Evolutionary conservation across 1,139 yeast species (phyloP).

Genomic region (Candida buenavistaensis): DNA sequence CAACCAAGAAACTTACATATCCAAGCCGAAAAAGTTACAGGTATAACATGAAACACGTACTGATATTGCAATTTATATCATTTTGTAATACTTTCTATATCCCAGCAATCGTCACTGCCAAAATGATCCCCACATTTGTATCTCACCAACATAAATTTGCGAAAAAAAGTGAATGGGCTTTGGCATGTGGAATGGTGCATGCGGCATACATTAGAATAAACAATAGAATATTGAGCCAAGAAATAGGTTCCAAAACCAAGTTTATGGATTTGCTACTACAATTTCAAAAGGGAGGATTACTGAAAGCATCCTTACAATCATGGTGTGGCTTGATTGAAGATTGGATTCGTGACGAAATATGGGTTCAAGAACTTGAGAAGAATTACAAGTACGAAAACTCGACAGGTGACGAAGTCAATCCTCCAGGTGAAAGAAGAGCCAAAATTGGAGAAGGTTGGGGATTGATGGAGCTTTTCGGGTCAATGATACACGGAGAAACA

Average conservation of each 20-base stretch:
- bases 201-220: constrained; percentile 59
- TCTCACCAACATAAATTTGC: constrained; percentile 51
- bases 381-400: constrained; percentile 33
- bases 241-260: constrained; percentile 49
- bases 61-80: constrained; percentile 53
- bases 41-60: constrained; percentile 28
- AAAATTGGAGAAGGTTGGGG: constrained; percentile 36
- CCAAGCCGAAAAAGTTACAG: constrained; percentile 15
- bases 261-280: constrained; percentile 51
- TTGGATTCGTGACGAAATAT: constrained; percentile 52
- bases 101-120: constrained; percentile 52
- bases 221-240: constrained; percentile 41
- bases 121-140: constrained; percentile 51
- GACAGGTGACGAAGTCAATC: constrained; percentile 20
- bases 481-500: constrained; percentile 37
- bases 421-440: constrained; percentile 26
- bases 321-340: constrained; percentile 56
- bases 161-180: constrained; percentile 62
- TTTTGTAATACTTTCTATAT: constrained; percentile 65
- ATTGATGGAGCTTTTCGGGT: constrained; percentile 31
- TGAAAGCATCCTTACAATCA: constrained; percentile 45
- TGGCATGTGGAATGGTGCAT: constrained; percentile 65
- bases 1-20: constrained; percentile 5
- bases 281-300: constrained; percentile 54
- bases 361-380: constrained; percentile 51